These are phyloP conservation scores for Aspergillus hancockii DNA, from an alignment of 495 filamentous ascomycete genomes.

Conservation along the genomic window DNA sequence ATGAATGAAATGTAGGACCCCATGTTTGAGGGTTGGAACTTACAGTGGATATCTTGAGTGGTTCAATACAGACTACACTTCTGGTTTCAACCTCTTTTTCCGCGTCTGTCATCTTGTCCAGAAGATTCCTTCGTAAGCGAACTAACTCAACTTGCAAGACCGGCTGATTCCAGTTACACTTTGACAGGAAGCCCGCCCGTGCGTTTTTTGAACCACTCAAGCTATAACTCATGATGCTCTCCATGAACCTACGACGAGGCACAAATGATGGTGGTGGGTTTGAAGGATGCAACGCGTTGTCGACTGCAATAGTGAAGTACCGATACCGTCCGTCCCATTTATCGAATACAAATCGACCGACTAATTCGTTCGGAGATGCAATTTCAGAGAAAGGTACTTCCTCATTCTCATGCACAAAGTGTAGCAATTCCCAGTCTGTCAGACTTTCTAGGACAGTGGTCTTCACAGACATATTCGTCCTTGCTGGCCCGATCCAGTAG, in stretches of 20 bases:
- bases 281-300: conserved; percentile 44
- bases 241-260: conserved; percentile 50
- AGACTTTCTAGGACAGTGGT: conserved; percentile 30
- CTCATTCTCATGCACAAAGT: conserved; percentile 50
- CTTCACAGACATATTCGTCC: background rate
- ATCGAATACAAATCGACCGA: conserved; percentile 71
- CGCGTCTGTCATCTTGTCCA: conserved; percentile 61
- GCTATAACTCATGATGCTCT: conserved; percentile 67
- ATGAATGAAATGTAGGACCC: background rate
- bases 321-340: conserved; percentile 65
- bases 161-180: conserved; percentile 65
- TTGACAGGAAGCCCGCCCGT: conserved; percentile 38
- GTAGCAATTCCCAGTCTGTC: conserved; percentile 68
- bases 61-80: conserved; percentile 57
- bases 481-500: conserved; percentile 80
- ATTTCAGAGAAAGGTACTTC: conserved; percentile 57
- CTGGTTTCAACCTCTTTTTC: conserved; percentile 45
- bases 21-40: conserved; percentile 29
- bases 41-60: conserved; percentile 74
- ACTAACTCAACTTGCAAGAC: conserved; percentile 75
- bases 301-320: conserved; percentile 44
- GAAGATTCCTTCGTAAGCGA: conserved; percentile 74
- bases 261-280: conserved; percentile 56
- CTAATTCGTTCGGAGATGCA: conserved; percentile 56
- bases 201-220: conserved; percentile 59